phyloP scores from a whole-genome alignment of 2,329 filamentous ascomycete species.

The Monilinia laxa region DNA sequence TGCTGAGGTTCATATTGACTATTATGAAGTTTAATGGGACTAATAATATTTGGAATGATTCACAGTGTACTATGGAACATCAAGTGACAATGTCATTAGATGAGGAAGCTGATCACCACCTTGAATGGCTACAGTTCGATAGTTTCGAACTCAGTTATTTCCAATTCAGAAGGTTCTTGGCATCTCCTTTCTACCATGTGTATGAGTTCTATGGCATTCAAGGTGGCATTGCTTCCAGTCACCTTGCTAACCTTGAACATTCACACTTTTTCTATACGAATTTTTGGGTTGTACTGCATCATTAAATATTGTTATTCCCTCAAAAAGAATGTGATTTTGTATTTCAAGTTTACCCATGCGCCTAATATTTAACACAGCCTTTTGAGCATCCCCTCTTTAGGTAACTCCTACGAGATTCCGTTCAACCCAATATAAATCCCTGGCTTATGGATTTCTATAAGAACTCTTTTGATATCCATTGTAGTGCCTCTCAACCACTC shows the following conservation, averaged over 20 bases:
- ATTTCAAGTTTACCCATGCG: not conserved
- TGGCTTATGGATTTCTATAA: not conserved
- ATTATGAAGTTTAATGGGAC: not conserved
- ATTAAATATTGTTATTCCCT: not conserved
- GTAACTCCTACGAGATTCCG: not conserved
- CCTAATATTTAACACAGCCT: no score
- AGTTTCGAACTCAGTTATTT: not conserved
- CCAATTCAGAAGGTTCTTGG: slow-evolving; percentile 4
- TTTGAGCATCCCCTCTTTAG: not conserved
- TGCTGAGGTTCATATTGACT: not conserved
- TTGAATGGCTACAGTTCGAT: slow-evolving; percentile 1
- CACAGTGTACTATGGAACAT: slow-evolving; percentile 8
- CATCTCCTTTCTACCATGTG: slow-evolving; percentile 12
- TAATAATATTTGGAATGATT: not conserved
- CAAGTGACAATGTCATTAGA: slow-evolving; percentile 19
- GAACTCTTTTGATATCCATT: not conserved
- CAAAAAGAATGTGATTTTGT: not conserved
- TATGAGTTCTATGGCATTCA: not conserved
- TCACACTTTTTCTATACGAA: not conserved
- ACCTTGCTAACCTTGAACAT: slow-evolving; percentile 5
- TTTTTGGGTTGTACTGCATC: slow-evolving; percentile 11
- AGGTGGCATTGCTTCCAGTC: not conserved
- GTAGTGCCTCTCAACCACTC: not conserved
- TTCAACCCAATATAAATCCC: not conserved
- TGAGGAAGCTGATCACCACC: not conserved